Evolutionary conservation across 2,329 filamentous ascomycete species (phyloP), one percentile per base, ranked within the genome.

Genomic region (Colletotrichum sp.): DNA sequence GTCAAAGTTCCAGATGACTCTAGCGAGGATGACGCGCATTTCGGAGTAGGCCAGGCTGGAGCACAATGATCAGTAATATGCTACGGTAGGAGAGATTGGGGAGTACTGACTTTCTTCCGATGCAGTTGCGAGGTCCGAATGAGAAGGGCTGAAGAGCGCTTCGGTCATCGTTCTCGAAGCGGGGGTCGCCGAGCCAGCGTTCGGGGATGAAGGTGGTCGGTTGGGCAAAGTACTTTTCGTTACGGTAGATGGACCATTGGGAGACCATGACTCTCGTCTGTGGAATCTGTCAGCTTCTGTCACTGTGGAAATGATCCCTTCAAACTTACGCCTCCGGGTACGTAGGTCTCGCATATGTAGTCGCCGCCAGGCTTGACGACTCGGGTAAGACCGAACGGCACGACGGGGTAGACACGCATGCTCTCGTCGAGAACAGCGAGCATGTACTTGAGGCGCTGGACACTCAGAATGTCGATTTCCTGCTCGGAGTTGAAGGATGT

Each of bases 61-160:
- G 34, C 7, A 49, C 5, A 36, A 36, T 9, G 2, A 6, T 63
- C 9, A 18, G 44, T 3, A 6, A 39, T 44, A 16, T 36, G 18
- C 9, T 49, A n/a, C 18, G 18, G 10, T 9, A 15, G 2, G 39
- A n/a, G 18, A n/a, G 18, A n/a, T 49, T n/a, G 39, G 18, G 18
- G 39, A 49, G 3, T 12, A 73, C 82, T 80, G 81, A 88, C 87
- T 89, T 89, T 69, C 83, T 82, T 1, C 89, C 89, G 26, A 90
- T 83, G 73, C 89, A 90, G 59, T 89, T 88, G 1, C 89, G 81
- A 8, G 89, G 86, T 0, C 89, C 88, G 3, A 87, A 62, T 5
- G 85, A 85, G 75, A 91, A 90, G 1, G 89, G 87, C 79, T 89
- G 86, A 63, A 88, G 82, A 2, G 84, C 85, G 0, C 86, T 85